Evolutionary conservation across 495 filamentous ascomycete species (phyloP).

Genomic region (Thermochaetoides thermophila): DNA sequence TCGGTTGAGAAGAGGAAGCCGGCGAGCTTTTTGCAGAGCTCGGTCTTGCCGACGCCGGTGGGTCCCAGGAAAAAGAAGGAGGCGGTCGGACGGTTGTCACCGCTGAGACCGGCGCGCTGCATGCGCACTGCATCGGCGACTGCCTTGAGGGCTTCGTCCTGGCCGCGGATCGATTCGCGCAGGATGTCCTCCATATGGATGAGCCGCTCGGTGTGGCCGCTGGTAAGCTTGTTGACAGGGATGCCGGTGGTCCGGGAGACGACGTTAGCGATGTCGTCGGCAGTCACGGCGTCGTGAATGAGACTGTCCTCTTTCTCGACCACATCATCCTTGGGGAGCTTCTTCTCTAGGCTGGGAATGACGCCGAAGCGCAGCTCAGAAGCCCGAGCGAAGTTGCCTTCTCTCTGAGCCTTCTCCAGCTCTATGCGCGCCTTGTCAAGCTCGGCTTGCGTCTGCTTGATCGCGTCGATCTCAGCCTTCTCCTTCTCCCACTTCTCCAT

Average conservation of each 20-base stretch:
- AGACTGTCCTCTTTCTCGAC: slow-evolving; percentile 37
- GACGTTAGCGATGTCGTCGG: slow-evolving; percentile 85
- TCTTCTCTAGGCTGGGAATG: slow-evolving; percentile 66
- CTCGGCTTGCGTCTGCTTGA: slow-evolving; percentile 75
- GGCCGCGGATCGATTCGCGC: slow-evolving; percentile 70
- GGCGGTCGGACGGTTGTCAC: slow-evolving; percentile 80
- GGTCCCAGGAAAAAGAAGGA: slow-evolving; percentile 97
- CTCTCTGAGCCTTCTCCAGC: slow-evolving; percentile 72
- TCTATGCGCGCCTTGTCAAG: slow-evolving; percentile 74
- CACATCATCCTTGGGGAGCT: slow-evolving; percentile 59
- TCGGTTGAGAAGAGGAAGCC: slow-evolving; percentile 86
- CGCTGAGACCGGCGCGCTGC: slow-evolving; percentile 82
- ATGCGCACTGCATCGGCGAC: slow-evolving; percentile 88
- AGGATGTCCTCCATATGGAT: slow-evolving; percentile 91
- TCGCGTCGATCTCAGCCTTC: slow-evolving; percentile 60
- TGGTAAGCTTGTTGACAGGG: slow-evolving; percentile 77
- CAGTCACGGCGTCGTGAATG: slow-evolving; percentile 82
- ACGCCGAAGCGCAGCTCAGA: slow-evolving; percentile 75
- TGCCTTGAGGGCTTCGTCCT: slow-evolving; percentile 83
- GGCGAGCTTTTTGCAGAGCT: slow-evolving; percentile 92
- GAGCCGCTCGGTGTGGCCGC: slow-evolving; percentile 81
- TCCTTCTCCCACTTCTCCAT: slow-evolving; percentile 84
- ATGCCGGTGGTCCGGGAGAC: slow-evolving; percentile 88
- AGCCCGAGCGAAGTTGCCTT: slow-evolving; percentile 81
- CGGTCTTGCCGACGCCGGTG: slow-evolving; percentile 93